Evolutionary conservation across 805 yeast genomes (phyloP).

Genomic region (Lachancea sp.): DNA sequence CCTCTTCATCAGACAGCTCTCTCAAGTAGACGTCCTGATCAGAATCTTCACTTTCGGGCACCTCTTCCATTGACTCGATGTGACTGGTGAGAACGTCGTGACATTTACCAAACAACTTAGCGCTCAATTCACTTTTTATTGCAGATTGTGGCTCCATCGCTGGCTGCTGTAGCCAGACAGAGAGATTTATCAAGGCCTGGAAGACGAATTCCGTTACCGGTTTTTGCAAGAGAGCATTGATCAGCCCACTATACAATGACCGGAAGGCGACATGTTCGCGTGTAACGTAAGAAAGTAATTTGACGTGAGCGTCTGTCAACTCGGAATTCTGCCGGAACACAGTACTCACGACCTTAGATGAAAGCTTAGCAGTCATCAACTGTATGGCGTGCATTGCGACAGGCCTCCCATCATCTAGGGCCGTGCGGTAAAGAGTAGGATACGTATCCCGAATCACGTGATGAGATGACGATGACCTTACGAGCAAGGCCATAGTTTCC

Average conservation of each 20-base stretch:
- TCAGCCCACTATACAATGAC: conserved; percentile 1
- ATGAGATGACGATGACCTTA: conserved; percentile 3
- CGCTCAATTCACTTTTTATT: neutral
- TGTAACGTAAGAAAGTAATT: conserved; percentile 2
- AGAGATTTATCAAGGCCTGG: conserved; percentile 3
- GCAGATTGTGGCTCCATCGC: neutral
- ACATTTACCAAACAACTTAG: conserved; percentile 1
- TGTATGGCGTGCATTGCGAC: conserved; percentile 5
- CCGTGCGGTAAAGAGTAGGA: conserved; percentile 2
- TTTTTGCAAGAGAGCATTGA: neutral
- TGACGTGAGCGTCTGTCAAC: conserved; percentile 2
- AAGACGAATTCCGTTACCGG: neutral
- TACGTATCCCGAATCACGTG: conserved; percentile 5
- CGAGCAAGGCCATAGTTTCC: conserved; percentile 10
- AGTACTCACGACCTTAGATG: neutral
- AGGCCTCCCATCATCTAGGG: conserved; percentile 5
- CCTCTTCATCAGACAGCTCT: conserved; percentile 14
- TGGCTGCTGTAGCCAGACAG: conserved; percentile 8
- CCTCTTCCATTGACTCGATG: neutral
- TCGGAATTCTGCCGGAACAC: neutral
- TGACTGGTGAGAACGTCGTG: neutral
- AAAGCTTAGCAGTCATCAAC: conserved; percentile 2
- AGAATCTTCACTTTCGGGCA: conserved; percentile 12
- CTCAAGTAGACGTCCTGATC: conserved; percentile 23
- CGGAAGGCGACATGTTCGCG: conserved; percentile 2